Evolutionary conservation across 305 asterid species (phyloP).

Genomic region (Fraxinus paxiana): DNA sequence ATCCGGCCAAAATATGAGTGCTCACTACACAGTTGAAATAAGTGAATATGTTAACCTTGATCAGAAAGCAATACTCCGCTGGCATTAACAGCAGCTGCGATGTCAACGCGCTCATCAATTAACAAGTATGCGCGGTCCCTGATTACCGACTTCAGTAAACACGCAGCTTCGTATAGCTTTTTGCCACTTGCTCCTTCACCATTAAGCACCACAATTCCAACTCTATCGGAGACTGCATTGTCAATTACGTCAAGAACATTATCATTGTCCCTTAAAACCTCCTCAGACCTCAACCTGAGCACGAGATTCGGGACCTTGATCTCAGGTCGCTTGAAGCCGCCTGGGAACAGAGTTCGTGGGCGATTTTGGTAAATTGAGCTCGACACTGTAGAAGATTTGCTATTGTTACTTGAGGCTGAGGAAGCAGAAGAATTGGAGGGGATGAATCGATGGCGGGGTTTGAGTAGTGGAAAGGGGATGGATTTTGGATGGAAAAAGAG

Average conservation of each 20-base stretch:
- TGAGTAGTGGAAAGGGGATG: conserved; percentile 22
- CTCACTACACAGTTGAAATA: neutral
- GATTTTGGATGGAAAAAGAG: conserved; percentile 30
- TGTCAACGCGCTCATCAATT: conserved; percentile 83
- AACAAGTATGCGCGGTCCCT: conserved; percentile 76
- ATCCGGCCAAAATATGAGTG: neutral
- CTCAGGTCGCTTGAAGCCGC: conserved; percentile 96
- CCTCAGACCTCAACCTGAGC: conserved; percentile 56
- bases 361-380: conserved; percentile 42
- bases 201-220: conserved; percentile 75
- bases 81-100: conserved; percentile 83
- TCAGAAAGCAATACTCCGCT: conserved; percentile 89
- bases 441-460: conserved; percentile 22
- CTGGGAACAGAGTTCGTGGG: conserved; percentile 77
- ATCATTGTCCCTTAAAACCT: conserved; percentile 43
- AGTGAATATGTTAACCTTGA: conserved; percentile 49
- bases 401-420: conserved; percentile 15
- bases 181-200: conserved; percentile 64
- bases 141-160: conserved; percentile 72
- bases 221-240: conserved; percentile 54
- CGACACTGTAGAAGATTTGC: neutral
- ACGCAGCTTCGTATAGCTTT: conserved; percentile 79
- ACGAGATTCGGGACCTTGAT: conserved; percentile 70
- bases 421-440: conserved; percentile 14
- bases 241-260: conserved; percentile 52